Percentiles rank a stretch among this genome's conserved stretches.
These are phyloP conservation scores for Inonotus obliquus DNA, from an alignment of 1,284 basidiomycete species.

Conservation along the genomic window DNA sequence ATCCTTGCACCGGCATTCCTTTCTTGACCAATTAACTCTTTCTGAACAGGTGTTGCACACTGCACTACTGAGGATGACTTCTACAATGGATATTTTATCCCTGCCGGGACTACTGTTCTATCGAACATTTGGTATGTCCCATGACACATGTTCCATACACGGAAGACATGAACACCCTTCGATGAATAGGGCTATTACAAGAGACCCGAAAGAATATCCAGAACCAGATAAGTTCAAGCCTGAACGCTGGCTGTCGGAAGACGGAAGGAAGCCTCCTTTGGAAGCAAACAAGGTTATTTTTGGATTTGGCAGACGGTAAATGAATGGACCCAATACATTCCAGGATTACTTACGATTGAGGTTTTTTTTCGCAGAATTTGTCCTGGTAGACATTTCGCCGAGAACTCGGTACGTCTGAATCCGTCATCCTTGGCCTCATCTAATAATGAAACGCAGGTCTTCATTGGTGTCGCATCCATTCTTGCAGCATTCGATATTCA, in stretches of 20 bases:
- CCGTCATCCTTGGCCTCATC: not conserved
- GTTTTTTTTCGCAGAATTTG: conserved; percentile 2
- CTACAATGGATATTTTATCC: conserved; percentile 21
- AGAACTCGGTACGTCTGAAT: conserved; percentile 2
- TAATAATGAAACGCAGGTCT: not conserved
- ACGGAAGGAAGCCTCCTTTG: conserved; percentile 3
- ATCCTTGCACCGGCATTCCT: not conserved
- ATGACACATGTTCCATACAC: not conserved
- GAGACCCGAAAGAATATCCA: conserved; percentile 8
- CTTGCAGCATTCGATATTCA: conserved; percentile 12
- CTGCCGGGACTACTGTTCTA: conserved; percentile 19
- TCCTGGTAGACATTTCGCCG: conserved; percentile 3
- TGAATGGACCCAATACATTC: not conserved
- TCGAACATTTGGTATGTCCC: conserved; percentile 18
- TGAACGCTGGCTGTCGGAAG: conserved; percentile 8
- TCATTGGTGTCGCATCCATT: conserved; percentile 9
- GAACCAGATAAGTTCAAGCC: conserved; percentile 15
- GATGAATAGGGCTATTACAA: conserved; percentile 9
- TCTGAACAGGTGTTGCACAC: conserved; percentile 15
- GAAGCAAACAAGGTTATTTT: conserved; percentile 9
- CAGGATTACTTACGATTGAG: not conserved
- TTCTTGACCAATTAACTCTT: not conserved
- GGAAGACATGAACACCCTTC: not conserved
- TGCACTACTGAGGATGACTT: conserved; percentile 17
- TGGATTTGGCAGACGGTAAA: conserved; percentile 15